These are phyloP conservation scores for Kluyveromyces sp. DNA, from an alignment of 1,139 yeast genomes.

Conservation along the genomic window DNA sequence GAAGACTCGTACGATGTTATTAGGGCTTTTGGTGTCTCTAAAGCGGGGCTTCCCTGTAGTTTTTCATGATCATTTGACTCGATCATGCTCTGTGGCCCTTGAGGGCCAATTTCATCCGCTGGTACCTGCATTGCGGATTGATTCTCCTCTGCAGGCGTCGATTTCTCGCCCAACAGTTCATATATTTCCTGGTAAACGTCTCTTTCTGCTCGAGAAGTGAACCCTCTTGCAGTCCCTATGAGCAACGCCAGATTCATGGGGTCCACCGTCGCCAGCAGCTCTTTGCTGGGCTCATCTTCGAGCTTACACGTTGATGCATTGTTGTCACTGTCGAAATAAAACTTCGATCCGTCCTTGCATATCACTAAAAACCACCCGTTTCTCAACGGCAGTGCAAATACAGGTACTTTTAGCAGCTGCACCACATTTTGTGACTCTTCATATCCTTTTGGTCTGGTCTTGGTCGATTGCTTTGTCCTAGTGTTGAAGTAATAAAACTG, in stretches of 20 bases:
- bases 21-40: background rate
- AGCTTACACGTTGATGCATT: conserved; percentile 36
- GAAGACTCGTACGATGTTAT: background rate
- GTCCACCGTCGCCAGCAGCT: conserved; percentile 31
- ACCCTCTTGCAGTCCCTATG: conserved; percentile 44
- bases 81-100: no score
- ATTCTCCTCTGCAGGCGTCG: background rate
- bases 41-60: background rate
- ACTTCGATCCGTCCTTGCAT: conserved; percentile 40
- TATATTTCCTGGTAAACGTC: conserved; percentile 22
- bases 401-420: conserved; percentile 9
- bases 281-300: conserved; percentile 31
- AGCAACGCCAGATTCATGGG: conserved; percentile 34
- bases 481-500: conserved; percentile 64
- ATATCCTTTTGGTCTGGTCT: conserved; percentile 67
- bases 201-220: conserved; percentile 14
- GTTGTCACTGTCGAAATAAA: conserved; percentile 35
- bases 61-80: background rate
- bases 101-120: no score
- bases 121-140: no score
- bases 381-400: conserved; percentile 16
- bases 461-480: conserved; percentile 61
- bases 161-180: conserved; percentile 1
- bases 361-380: conserved; percentile 40
- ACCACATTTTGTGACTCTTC: conserved; percentile 8